These are phyloP conservation scores for Fusarium liriodendri DNA, from an alignment of 2,329 filamentous ascomycete genomes.

Conservation along the genomic window DNA sequence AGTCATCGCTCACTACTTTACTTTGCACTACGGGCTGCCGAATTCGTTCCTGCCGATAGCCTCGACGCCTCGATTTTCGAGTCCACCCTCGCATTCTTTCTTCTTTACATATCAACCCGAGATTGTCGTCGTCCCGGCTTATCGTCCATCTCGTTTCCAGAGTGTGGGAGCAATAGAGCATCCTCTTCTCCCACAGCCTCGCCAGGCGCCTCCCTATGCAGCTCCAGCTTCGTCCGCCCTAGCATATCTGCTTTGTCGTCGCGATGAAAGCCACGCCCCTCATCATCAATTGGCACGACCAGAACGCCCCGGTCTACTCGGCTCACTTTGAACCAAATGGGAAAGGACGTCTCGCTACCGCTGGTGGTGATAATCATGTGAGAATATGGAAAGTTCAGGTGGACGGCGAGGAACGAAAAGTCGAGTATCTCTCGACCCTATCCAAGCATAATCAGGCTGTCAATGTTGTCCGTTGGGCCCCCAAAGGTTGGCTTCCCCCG, in stretches of 20 bases:
- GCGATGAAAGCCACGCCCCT: conserved; percentile 96
- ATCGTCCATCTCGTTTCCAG: conserved; percentile 4
- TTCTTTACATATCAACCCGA: conserved; percentile 8
- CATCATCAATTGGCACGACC: conserved; percentile 98
- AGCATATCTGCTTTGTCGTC: conserved; percentile 44
- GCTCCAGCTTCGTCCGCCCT: conserved; percentile 42
- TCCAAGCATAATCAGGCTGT: conserved; percentile 96
- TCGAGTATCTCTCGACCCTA: conserved; percentile 91
- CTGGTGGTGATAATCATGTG: conserved; percentile 96
- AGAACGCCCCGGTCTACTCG: conserved; percentile 96
- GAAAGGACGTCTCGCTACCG: conserved; percentile 92
- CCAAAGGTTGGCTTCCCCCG: conserved; percentile 74
- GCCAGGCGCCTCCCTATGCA: conserved; percentile 45
- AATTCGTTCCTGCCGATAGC: conserved; percentile 33
- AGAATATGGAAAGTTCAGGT: conserved; percentile 92
- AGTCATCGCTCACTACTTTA: conserved; percentile 35
- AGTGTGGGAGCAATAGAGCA: conserved; percentile 32
- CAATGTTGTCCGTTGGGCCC: conserved; percentile 96
- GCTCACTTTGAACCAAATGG: conserved; percentile 95
- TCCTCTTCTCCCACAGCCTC: conserved; percentile 36
- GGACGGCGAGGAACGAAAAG: conserved; percentile 86
- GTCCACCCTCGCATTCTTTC: conserved; percentile 19
- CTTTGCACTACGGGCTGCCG: conserved; percentile 29
- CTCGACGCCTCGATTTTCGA: conserved; percentile 33
- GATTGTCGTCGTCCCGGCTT: neutral